Evolutionary conservation across 164 flowering plant species (phyloP).

Genomic region (Macadamia integrifolia): DNA sequence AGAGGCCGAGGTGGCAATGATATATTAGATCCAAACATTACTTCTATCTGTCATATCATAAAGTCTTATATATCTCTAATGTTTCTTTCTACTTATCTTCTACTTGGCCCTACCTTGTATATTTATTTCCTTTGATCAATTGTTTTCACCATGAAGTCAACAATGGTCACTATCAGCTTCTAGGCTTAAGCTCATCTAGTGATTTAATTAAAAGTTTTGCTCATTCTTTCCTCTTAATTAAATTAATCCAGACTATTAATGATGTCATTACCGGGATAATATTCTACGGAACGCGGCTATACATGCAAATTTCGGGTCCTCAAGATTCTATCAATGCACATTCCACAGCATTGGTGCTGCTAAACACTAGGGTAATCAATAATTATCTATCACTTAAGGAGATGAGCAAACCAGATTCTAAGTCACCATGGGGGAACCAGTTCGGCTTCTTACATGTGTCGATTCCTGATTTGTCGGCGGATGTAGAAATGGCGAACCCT

Average conservation of each 20-base stretch:
- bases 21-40: too few species aligned
- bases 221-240: too few species aligned
- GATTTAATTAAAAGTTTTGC: too few species aligned
- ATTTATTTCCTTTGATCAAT: too few species aligned
- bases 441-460: slow-evolving; percentile 25
- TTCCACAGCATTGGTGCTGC: slow-evolving; percentile 47
- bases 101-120: too few species aligned
- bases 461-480: slow-evolving; percentile 4
- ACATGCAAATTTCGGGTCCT: slow-evolving; percentile 31
- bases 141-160: too few species aligned
- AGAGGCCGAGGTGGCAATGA: too few species aligned
- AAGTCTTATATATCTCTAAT: too few species aligned
- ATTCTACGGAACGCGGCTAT: slow-evolving; percentile 44
- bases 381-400: slow-evolving; percentile 37
- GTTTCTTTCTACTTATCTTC: too few species aligned
- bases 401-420: slow-evolving; percentile 31
- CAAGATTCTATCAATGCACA: slow-evolving; percentile 11
- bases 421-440: slow-evolving; percentile 33
- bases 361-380: slow-evolving; percentile 42
- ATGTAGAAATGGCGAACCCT: slow-evolving; percentile 8
- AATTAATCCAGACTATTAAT: slow-evolving; percentile 41
- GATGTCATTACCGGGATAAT: slow-evolving; percentile 50
- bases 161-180: too few species aligned
- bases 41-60: too few species aligned
- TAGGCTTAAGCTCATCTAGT: too few species aligned